phyloP scores from a whole-genome alignment of 495 filamentous ascomycete species.

The Polyplosphaeria fusca region DNA sequence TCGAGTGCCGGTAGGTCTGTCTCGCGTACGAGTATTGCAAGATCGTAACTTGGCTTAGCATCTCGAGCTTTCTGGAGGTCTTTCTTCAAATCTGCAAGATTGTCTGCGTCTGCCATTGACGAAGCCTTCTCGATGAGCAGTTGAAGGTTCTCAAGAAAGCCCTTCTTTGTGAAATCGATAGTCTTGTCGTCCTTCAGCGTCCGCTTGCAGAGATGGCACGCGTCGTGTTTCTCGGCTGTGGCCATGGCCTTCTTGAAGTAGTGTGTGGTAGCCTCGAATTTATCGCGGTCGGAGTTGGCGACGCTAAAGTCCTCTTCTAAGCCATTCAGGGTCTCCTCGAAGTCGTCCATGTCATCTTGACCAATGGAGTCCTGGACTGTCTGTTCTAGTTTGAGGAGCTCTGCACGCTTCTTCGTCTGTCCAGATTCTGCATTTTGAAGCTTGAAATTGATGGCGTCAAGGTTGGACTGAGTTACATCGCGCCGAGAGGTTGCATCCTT shows the following conservation, averaged over 20 bases:
- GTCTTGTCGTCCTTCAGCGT: slow-evolving; percentile 59
- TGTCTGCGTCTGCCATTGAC: slow-evolving; percentile 37
- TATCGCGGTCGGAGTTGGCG: slow-evolving; percentile 60
- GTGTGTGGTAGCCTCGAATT: slow-evolving; percentile 57
- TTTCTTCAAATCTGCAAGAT: slow-evolving; percentile 55
- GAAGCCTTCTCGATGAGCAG: slow-evolving; percentile 52
- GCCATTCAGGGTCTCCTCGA: slow-evolving; percentile 50
- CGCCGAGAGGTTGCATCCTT: slow-evolving; percentile 63
- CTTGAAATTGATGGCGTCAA: slow-evolving; percentile 75
- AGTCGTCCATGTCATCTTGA: slow-evolving; percentile 49
- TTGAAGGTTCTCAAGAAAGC: slow-evolving; percentile 41
- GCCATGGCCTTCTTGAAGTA: slow-evolving; percentile 63
- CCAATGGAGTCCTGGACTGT: slow-evolving; percentile 52
- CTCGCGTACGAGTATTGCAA: slow-evolving; percentile 62
- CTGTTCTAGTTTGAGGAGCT: slow-evolving; percentile 57
- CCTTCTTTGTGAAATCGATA: slow-evolving; percentile 8
- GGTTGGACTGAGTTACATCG: slow-evolving; percentile 65
- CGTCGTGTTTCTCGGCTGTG: slow-evolving; percentile 56
- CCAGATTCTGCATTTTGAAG: slow-evolving; percentile 61
- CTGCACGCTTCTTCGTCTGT: slow-evolving; percentile 60
- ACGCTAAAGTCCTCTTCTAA: slow-evolving; percentile 60
- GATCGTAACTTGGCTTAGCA: slow-evolving; percentile 58
- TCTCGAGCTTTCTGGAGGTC: slow-evolving; percentile 50
- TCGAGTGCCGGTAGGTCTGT: slow-evolving; percentile 68
- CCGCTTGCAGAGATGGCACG: slow-evolving; percentile 68